These are phyloP conservation scores for Ustilago lituana DNA, from an alignment of 1,284 basidiomycete genomes.

Conservation along the genomic window DNA sequence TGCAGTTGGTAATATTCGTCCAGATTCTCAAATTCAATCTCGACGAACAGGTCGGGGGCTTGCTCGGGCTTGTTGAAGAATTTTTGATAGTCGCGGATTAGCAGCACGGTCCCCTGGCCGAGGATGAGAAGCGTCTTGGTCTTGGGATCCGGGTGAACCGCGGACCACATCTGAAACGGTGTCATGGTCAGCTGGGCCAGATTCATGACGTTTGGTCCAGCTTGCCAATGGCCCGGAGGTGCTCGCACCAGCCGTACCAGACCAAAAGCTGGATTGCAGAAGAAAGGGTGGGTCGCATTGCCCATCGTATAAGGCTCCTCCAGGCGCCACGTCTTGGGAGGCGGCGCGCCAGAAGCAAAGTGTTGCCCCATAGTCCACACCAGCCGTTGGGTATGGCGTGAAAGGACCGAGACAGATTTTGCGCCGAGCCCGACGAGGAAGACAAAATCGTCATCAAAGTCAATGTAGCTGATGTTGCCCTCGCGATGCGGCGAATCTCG, in stretches of 20 bases:
- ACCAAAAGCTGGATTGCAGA: conserved; percentile 10
- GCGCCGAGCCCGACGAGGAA: conserved; percentile 50
- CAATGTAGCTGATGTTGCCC: conserved; percentile 58
- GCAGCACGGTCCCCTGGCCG: conserved; percentile 49
- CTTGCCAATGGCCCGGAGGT: conserved; percentile 34
- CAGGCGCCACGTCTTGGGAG: conserved; percentile 25
- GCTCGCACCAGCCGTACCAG: conserved; percentile 1
- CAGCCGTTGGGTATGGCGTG: conserved; percentile 24
- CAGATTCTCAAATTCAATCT: conserved; percentile 36
- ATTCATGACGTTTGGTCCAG: conserved; percentile 38
- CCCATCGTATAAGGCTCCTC: too few species aligned
- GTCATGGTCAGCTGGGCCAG: conserved; percentile 40
- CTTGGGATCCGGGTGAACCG: conserved; percentile 53
- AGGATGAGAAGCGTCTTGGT: conserved; percentile 56
- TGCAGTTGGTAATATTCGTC: conserved; percentile 10
- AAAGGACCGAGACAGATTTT: conserved; percentile 45
- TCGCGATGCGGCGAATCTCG: conserved; percentile 28
- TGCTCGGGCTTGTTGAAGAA: conserved; percentile 29
- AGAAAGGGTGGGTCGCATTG: background rate
- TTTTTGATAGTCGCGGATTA: conserved; percentile 51
- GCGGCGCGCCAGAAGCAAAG: conserved; percentile 30
- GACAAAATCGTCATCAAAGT: conserved; percentile 59
- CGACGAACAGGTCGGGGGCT: conserved; percentile 28
- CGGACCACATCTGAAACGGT: conserved; percentile 49
- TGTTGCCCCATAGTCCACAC: conserved; percentile 54